A percentile compares a stretch with the other conserved stretches of the same genome.
Conservation (phyloP, 148 eudicot species). For the Amaranthus hypochondriacus region DNA sequence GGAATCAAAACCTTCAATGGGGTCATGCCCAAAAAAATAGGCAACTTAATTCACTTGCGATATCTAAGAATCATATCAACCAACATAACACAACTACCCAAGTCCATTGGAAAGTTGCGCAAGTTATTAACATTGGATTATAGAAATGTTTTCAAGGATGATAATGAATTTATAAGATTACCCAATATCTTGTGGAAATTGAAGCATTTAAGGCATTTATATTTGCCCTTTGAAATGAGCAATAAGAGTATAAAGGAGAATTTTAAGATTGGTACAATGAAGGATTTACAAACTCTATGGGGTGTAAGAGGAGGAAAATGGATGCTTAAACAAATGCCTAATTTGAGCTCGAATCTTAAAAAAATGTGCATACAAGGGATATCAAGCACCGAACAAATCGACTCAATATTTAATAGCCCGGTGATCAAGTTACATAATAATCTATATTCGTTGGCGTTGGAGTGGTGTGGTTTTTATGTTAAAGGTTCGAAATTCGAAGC, state of each 20-base stretch:
- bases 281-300: slow-evolving; percentile 23
- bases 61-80: slow-evolving; percentile 27
- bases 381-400: slow-evolving; percentile 16
- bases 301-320: slow-evolving; percentile 26
- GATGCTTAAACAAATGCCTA: slow-evolving; percentile 25
- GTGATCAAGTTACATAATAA: neutral
- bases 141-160: neutral
- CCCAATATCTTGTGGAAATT: slow-evolving; percentile 32
- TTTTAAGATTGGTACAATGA: slow-evolving; percentile 18
- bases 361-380: slow-evolving; percentile 23
- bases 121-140: slow-evolving; percentile 28
- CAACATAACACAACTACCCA: slow-evolving; percentile 25
- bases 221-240: slow-evolving; percentile 21
- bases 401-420: slow-evolving; percentile 22
- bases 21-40: slow-evolving; percentile 25
- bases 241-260: neutral
- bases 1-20: slow-evolving; percentile 7
- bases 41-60: slow-evolving; percentile 25
- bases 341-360: slow-evolving; percentile 7
- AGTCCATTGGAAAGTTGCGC: slow-evolving; percentile 21
- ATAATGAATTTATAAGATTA: neutral
- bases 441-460: slow-evolving; percentile 21
- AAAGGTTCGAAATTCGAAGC: neutral
- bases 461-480: slow-evolving; percentile 18
- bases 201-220: slow-evolving; percentile 22